Percentiles rank a stretch among this genome's conserved stretches.
phyloP scores from a whole-genome alignment of 345 rosid species.

The Sisymbrium irio region DNA sequence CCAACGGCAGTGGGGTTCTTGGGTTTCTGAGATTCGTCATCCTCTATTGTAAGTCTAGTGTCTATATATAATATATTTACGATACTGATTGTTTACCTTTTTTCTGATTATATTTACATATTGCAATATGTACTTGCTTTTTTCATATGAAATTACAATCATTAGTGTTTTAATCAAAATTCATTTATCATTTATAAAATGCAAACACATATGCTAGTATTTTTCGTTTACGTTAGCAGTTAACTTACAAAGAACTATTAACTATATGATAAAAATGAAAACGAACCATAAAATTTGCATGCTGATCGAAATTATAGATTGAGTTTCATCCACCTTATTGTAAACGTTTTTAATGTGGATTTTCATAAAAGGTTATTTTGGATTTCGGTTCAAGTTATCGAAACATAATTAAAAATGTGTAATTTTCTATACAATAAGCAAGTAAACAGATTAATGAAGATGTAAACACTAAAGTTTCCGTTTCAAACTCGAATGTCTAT shows the following conservation, averaged over 20 bases:
- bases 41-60: constrained; percentile 54
- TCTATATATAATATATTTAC: background rate
- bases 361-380: background rate
- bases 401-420: background rate
- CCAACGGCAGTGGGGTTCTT: constrained; percentile 92
- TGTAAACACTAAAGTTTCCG: background rate
- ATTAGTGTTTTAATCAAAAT: too few species aligned
- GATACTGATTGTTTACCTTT: background rate
- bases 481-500: background rate
- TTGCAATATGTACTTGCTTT: background rate
- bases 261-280: background rate
- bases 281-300: background rate
- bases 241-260: background rate
- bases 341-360: background rate
- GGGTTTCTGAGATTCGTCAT: constrained; percentile 87
- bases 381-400: too few species aligned
- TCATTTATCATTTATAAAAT: too few species aligned
- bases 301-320: background rate
- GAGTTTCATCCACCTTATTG: background rate
- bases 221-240: background rate
- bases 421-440: background rate
- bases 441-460: background rate
- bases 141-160: background rate
- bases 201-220: too few species aligned
- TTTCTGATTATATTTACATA: background rate